Evolutionary conservation across 306 rosid species (phyloP).

Genomic region (Vachellia pachyceras): DNA sequence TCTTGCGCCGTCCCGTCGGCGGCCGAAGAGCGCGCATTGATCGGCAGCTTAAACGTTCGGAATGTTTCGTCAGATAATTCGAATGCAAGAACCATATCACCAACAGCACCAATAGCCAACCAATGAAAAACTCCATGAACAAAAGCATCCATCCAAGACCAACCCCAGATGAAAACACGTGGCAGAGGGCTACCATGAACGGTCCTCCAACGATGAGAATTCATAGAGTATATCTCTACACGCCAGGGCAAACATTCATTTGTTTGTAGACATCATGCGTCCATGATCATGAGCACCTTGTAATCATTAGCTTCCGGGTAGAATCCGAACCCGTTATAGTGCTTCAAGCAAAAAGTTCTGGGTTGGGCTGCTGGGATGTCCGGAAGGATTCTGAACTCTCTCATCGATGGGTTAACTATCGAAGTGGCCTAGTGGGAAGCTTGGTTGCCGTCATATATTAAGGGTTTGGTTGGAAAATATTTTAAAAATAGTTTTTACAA

Average conservation of each 20-base stretch:
- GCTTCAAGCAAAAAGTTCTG: background rate
- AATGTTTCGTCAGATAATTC: slow-evolving; percentile 1
- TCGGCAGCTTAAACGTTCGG: background rate
- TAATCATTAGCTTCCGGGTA: background rate
- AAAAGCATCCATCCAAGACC: background rate
- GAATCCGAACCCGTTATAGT: background rate
- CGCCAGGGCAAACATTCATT: background rate
- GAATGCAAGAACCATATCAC: background rate
- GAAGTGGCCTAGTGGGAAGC: too few relatives aligned
- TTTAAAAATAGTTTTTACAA: too few relatives aligned
- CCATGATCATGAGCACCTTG: background rate
- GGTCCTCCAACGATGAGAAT: slow-evolving; percentile 6
- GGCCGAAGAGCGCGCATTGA: background rate
- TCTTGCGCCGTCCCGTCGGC: too few relatives aligned
- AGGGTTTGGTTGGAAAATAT: too few relatives aligned
- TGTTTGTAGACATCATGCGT: background rate
- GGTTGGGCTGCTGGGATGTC: background rate
- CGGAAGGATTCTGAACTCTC: slow-evolving; percentile 1
- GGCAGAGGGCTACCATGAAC: slow-evolving; percentile 10
- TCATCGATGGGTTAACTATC: slow-evolving; percentile 6
- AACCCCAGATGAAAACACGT: background rate
- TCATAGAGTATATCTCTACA: background rate
- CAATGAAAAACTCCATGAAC: slow-evolving; percentile 5
- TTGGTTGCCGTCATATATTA: too few relatives aligned
- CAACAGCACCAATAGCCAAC: slow-evolving; percentile 12